A percentile compares a stretch with the other conserved stretches of the same genome.
Conservation (phyloP, 2,329 filamentous ascomycete species). For the Thelonectria olida region DNA sequence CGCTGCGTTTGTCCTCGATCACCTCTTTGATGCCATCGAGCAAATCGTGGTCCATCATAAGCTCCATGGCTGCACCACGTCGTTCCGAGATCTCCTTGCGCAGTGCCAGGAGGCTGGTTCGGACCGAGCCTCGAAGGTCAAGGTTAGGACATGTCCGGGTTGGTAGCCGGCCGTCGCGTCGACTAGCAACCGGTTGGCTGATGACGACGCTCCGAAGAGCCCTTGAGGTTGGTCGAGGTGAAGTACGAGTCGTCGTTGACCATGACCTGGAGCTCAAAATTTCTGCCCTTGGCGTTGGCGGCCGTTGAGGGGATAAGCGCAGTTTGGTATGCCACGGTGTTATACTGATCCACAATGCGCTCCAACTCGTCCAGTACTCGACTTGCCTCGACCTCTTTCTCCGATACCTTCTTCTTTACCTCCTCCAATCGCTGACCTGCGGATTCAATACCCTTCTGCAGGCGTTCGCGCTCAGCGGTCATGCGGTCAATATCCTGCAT, state of each 20-base stretch:
- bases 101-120: conserved; percentile 78
- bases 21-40: conserved; percentile 95
- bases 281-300: conserved; percentile 82
- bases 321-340: conserved; percentile 92
- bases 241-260: conserved; percentile 84
- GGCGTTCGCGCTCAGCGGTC: conserved; percentile 91
- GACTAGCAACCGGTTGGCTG: conserved; percentile 79
- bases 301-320: conserved; percentile 88
- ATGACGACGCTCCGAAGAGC: conserved; percentile 49
- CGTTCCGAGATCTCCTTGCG: conserved; percentile 94
- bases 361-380: conserved; percentile 92
- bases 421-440: conserved; percentile 83
- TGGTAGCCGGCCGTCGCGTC: conserved; percentile 89
- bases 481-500: conserved; percentile 99
- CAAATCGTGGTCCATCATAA: conserved; percentile 93
- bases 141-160: conserved; percentile 88
- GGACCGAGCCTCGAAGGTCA: conserved; percentile 85
- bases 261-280: conserved; percentile 87
- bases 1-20: conserved; percentile 94
- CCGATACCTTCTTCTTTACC: conserved; percentile 80
- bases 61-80: conserved; percentile 81
- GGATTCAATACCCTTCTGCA: conserved; percentile 88
- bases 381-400: conserved; percentile 89
- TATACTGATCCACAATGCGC: conserved; percentile 87
- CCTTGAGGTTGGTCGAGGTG: conserved; percentile 67